These are phyloP conservation scores for Sugiyamaella boreocaroliniensis DNA, from an alignment of 805 yeast species.

Conservation along the genomic window DNA sequence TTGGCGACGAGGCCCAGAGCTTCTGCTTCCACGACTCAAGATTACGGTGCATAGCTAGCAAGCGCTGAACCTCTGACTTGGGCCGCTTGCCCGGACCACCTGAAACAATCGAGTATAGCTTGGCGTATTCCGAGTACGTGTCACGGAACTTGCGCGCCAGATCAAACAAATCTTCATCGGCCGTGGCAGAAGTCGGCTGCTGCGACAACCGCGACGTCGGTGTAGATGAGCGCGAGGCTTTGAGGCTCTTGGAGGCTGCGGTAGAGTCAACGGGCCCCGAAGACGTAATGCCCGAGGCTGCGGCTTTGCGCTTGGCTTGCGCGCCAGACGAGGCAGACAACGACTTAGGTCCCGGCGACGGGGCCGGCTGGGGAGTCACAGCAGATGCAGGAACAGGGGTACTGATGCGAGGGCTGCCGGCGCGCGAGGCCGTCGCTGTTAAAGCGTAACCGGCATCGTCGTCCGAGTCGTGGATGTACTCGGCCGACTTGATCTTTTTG, in stretches of 20 bases:
- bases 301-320: slow-evolving; percentile 6
- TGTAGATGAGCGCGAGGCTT: slow-evolving; percentile 5
- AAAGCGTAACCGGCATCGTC: slow-evolving; percentile 7
- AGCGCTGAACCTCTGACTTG: slow-evolving; percentile 31
- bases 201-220: slow-evolving; percentile 2
- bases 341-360: slow-evolving; percentile 2
- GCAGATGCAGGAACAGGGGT: slow-evolving; percentile 6
- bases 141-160: slow-evolving; percentile 43
- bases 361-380: slow-evolving; percentile 8
- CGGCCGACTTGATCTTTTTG: slow-evolving; percentile 15
- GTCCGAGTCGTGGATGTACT: slow-evolving; percentile 7
- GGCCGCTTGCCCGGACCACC: slow-evolving; percentile 15
- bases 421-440: neutral
- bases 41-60: slow-evolving; percentile 46
- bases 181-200: slow-evolving; percentile 3
- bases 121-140: slow-evolving; percentile 44
- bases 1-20: slow-evolving; percentile 39
- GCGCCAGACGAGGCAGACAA: slow-evolving; percentile 8
- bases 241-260: slow-evolving; percentile 1
- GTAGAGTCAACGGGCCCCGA: neutral
- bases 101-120: slow-evolving; percentile 35
- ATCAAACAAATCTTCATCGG: slow-evolving; percentile 33
- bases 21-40: slow-evolving; percentile 50
- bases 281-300: slow-evolving; percentile 7
- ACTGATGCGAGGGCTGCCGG: slow-evolving; percentile 1